Conservation (phyloP, 352 stramenopile genomes). For the Globisporangium viniferum region DNA sequence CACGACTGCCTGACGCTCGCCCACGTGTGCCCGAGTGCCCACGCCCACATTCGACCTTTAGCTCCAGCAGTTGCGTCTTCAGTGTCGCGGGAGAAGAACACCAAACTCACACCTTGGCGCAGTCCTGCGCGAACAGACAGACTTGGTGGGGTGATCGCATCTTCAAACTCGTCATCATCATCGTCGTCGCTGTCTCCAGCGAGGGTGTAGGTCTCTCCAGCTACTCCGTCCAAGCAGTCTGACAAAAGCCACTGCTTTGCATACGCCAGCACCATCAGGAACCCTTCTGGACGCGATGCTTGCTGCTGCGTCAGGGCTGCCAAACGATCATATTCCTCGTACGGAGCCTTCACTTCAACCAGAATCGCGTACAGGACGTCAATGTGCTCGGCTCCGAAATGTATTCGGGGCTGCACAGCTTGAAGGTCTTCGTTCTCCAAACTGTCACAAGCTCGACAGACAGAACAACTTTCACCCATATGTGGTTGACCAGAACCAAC, state of each 20-base stretch:
- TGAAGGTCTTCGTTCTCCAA: constrained; percentile 19
- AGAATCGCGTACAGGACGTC: constrained; percentile 85
- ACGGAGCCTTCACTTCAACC: constrained; percentile 83
- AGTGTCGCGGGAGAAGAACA: constrained; percentile 45
- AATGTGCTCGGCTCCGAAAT: constrained; percentile 76
- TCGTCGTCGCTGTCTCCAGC: constrained; percentile 60
- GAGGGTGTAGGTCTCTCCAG: constrained; percentile 38
- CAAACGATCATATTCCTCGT: constrained; percentile 81
- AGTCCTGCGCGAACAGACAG: constrained; percentile 54
- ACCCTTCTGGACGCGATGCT: constrained; percentile 73
- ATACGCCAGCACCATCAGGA: constrained; percentile 82
- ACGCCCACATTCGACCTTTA: constrained; percentile 43
- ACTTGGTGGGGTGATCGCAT: constrained; percentile 83
- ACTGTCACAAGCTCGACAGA: constrained; percentile 30
- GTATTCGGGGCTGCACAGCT: constrained; percentile 44
- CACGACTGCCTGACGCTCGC: constrained; percentile 76
- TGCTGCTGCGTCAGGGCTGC: constrained; percentile 67
- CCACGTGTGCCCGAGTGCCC: constrained; percentile 46
- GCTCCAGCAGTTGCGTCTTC: not conserved
- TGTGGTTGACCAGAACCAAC: constrained; percentile 36
- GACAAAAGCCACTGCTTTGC: constrained; percentile 83
- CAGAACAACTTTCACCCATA: constrained; percentile 29
- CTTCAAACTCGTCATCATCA: constrained; percentile 84
- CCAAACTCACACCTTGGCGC: constrained; percentile 41
- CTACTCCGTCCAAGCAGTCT: constrained; percentile 69